Conservation (phyloP, 2,329 filamentous ascomycete genomes). For the Sarocladiaceae sp. region DNA sequence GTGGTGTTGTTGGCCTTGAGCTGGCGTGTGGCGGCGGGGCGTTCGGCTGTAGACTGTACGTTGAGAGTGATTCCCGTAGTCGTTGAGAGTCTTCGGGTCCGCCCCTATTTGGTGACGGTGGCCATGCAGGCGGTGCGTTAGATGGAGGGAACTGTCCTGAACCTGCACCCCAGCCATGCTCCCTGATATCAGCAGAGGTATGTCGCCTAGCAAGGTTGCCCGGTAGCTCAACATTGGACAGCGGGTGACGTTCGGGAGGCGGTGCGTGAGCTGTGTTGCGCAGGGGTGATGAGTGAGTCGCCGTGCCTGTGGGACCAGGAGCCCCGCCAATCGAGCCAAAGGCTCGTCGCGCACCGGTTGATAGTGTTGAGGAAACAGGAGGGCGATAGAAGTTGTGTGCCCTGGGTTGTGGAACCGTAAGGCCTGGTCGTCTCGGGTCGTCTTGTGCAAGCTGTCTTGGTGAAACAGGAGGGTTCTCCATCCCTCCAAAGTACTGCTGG, state of each 20-base stretch:
- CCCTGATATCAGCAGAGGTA: slow-evolving; percentile 91
- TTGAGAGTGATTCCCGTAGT: slow-evolving; percentile 49
- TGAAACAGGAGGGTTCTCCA: slow-evolving; percentile 76
- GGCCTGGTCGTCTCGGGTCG: slow-evolving; percentile 69
- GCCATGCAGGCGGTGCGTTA: slow-evolving; percentile 47
- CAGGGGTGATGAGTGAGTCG: slow-evolving; percentile 66
- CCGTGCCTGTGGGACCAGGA: slow-evolving; percentile 29
- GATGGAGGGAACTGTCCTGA: slow-evolving; percentile 60
- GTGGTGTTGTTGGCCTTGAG: slow-evolving; percentile 49
- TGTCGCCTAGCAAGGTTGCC: slow-evolving; percentile 75
- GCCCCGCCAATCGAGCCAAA: slow-evolving; percentile 82
- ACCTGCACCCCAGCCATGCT: slow-evolving; percentile 66
- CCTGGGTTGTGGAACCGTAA: slow-evolving; percentile 55
- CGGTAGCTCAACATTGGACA: slow-evolving; percentile 56
- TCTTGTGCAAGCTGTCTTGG: slow-evolving; percentile 83
- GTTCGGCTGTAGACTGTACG: slow-evolving; percentile 43
- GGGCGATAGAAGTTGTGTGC: slow-evolving; percentile 65
- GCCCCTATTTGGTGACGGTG: slow-evolving; percentile 45
- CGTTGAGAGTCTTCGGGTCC: slow-evolving; percentile 49
- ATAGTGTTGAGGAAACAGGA: slow-evolving; percentile 74
- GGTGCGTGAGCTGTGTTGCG: slow-evolving; percentile 60
- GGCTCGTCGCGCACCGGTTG: slow-evolving; percentile 66
- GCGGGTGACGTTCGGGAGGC: slow-evolving; percentile 59
- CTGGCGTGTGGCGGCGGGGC: slow-evolving; percentile 34
- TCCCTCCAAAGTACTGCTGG: slow-evolving; percentile 58